Evolutionary conservation across 257 asterid genomes (phyloP).

Genomic region (Capsicum rhomboideum): DNA sequence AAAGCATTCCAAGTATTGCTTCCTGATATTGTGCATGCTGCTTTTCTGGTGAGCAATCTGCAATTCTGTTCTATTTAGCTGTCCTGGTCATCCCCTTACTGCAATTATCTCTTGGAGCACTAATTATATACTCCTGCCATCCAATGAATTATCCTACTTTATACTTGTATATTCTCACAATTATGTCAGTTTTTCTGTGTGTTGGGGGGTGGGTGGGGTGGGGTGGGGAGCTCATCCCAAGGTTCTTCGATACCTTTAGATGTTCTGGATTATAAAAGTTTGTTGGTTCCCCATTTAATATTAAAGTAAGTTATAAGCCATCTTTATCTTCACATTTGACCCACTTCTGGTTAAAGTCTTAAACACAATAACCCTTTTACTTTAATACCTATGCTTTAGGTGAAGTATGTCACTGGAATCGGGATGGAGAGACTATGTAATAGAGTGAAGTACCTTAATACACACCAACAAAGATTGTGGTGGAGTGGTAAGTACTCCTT

Average conservation of each 20-base stretch:
- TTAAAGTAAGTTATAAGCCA: not conserved
- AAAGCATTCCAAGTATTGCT: not conserved
- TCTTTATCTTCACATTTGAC: not conserved
- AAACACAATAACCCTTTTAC: not conserved
- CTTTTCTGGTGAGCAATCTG: not conserved
- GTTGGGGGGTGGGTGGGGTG: too few species aligned
- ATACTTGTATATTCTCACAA: not conserved
- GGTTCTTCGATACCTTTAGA: not conserved
- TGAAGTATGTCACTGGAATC: not conserved
- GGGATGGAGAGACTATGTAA: not conserved
- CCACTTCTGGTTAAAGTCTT: not conserved
- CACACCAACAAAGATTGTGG: too few species aligned
- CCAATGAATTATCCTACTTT: not conserved
- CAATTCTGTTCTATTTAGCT: not conserved
- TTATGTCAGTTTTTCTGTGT: not conserved
- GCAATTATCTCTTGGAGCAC: not conserved
- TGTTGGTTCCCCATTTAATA: not conserved
- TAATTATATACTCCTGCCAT: not conserved
- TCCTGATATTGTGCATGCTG: not conserved
- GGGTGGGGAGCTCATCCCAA: not conserved
- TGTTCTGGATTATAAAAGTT: not conserved
- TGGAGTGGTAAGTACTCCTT: too few species aligned
- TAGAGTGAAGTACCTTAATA: not conserved
- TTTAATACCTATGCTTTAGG: not conserved
- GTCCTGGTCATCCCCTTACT: not conserved